These are phyloP conservation scores for Populus nigra DNA, from an alignment of 345 rosid genomes.

Conservation along the genomic window DNA sequence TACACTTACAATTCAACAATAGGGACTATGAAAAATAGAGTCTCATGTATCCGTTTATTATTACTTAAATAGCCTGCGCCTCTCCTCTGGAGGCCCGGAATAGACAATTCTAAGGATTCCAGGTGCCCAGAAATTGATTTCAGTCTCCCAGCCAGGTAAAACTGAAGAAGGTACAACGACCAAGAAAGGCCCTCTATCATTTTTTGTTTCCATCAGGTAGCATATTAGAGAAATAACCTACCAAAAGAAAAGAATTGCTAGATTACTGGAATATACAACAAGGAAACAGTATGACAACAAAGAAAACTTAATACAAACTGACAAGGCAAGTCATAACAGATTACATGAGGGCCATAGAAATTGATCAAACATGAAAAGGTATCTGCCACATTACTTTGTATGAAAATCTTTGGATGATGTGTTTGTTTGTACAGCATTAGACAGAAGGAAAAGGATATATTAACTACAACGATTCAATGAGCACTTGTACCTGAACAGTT, in stretches of 20 bases:
- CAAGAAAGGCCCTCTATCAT: slow-evolving; percentile 88
- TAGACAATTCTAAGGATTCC: slow-evolving; percentile 67
- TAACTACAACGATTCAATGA: slow-evolving; percentile 8
- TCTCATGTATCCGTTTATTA: slow-evolving; percentile 10
- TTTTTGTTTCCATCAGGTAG: slow-evolving; percentile 83
- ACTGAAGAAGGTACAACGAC: slow-evolving; percentile 93
- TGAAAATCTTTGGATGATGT: neutral
- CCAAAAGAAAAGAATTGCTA: slow-evolving; percentile 14
- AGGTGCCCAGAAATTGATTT: slow-evolving; percentile 87
- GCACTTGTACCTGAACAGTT: slow-evolving; percentile 74
- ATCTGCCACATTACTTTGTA: neutral
- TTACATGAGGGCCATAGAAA: neutral
- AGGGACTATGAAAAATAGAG: neutral
- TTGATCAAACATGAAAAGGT: neutral
- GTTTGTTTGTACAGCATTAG: neutral
- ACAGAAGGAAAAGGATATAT: slow-evolving; percentile 2
- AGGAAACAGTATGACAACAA: neutral
- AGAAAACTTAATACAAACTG: neutral
- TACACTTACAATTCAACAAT: slow-evolving; percentile 13
- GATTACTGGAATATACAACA: slow-evolving; percentile 7
- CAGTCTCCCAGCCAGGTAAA: slow-evolving; percentile 88
- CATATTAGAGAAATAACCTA: slow-evolving; percentile 81
- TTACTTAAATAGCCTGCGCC: slow-evolving; percentile 88
- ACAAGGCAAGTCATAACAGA: neutral
- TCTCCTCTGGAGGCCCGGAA: slow-evolving; percentile 86